phyloP scores from a whole-genome alignment of 2,329 filamentous ascomycete species.

The Penicillium decumbens region DNA sequence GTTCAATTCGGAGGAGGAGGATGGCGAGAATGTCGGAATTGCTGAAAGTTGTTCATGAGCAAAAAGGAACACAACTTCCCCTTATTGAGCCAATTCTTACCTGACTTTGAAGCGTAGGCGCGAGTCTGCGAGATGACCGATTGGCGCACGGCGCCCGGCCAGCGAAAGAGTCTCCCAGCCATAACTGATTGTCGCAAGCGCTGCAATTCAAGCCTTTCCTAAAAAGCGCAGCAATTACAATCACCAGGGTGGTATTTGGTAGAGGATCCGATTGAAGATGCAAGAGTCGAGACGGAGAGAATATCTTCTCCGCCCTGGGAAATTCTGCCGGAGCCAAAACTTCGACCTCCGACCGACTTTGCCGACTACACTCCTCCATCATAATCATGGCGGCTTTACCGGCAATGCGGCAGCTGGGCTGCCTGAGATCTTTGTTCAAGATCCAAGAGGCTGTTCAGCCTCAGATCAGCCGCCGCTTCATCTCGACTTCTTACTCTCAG shows the following conservation, averaged over 20 bases:
- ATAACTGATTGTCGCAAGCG: slow-evolving; percentile 20
- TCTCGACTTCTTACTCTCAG: slow-evolving; percentile 48
- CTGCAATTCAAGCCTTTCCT: neutral
- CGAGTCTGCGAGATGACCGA: slow-evolving; percentile 31
- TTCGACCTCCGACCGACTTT: slow-evolving; percentile 19
- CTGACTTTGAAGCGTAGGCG: slow-evolving; percentile 30
- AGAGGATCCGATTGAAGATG: neutral
- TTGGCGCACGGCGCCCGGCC: slow-evolving; percentile 33
- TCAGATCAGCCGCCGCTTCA: slow-evolving; percentile 43
- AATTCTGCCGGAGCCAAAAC: slow-evolving; percentile 34
- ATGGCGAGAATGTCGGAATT: slow-evolving; percentile 39
- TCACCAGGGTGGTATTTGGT: neutral
- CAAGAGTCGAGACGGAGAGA: slow-evolving; percentile 1
- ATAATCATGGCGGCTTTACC: slow-evolving; percentile 60
- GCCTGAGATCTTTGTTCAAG: slow-evolving; percentile 59
- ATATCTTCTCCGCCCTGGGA: slow-evolving; percentile 23
- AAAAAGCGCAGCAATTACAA: neutral
- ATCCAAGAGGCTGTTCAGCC: slow-evolving; percentile 54
- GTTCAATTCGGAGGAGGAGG: slow-evolving; percentile 40
- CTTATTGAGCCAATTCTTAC: slow-evolving; percentile 13
- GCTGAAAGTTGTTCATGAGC: slow-evolving; percentile 13
- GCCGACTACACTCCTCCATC: slow-evolving; percentile 16
- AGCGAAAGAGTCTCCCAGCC: slow-evolving; percentile 40
- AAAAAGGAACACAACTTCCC: neutral
- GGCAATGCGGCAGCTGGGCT: slow-evolving; percentile 62